Conservation (phyloP, 75 land plant species). For the Gnetum montanum region DNA sequence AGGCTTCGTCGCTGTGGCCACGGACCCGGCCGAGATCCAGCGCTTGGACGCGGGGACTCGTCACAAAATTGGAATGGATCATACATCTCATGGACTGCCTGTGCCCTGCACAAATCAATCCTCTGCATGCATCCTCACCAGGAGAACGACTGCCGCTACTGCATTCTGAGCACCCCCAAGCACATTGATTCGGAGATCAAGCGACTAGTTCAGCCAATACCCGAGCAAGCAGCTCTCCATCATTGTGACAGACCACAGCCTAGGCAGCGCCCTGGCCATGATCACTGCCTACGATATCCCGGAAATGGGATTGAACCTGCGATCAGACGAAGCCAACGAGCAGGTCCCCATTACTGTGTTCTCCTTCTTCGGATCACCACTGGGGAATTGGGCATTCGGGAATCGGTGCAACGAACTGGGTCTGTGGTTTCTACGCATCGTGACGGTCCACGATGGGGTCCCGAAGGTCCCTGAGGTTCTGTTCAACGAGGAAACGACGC, state of each 20-base stretch:
- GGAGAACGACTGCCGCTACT: constrained; percentile 1
- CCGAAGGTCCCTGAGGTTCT: constrained; percentile 47
- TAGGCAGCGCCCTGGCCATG: constrained; percentile 63
- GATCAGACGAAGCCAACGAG: neutral
- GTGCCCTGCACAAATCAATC: neutral
- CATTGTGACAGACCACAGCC: constrained; percentile 61
- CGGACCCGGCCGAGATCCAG: constrained; percentile 11
- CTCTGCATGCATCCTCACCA: neutral
- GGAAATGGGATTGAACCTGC: constrained; percentile 25
- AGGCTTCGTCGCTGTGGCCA: constrained; percentile 59
- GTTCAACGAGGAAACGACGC: constrained; percentile 32
- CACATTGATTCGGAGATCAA: constrained; percentile 45
- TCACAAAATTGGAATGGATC: constrained; percentile 24
- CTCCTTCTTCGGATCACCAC: constrained; percentile 57
- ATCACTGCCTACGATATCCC: constrained; percentile 66
- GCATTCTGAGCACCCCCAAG: constrained; percentile 19
- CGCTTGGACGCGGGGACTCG: constrained; percentile 40
- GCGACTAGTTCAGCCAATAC: constrained; percentile 18
- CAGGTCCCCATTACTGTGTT: constrained; percentile 29
- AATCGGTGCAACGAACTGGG: constrained; percentile 40
- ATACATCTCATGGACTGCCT: constrained; percentile 9
- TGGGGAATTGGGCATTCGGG: constrained; percentile 54
- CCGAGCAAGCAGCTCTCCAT: constrained; percentile 51
- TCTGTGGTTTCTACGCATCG: constrained; percentile 55
- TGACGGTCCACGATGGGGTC: constrained; percentile 51